Conservation (phyloP, 2,329 filamentous ascomycete genomes). For the Cordyceps cicadae region DNA sequence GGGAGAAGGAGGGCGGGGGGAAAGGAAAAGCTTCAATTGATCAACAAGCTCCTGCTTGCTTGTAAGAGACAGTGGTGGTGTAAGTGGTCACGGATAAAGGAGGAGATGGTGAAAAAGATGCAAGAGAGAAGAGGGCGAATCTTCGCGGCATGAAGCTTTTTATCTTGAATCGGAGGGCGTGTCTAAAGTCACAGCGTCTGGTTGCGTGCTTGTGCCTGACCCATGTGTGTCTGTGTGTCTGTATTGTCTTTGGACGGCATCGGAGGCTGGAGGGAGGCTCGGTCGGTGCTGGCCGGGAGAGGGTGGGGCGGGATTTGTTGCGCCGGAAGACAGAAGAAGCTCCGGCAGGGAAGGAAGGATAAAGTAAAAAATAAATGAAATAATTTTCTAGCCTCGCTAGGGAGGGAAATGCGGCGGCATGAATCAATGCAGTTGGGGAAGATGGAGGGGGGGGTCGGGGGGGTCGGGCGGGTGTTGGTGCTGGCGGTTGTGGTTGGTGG, state of each 20-base stretch:
- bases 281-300: neutral
- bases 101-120: neutral
- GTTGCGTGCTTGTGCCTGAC: too few species aligned
- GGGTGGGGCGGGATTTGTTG: neutral
- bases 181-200: neutral
- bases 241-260: neutral
- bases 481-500: too few species aligned
- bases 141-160: neutral
- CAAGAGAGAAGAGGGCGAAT: neutral
- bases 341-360: neutral
- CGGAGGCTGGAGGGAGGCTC: too few species aligned
- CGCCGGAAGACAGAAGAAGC: constrained; percentile 5
- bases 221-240: too few species aligned
- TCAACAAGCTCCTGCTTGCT: neutral
- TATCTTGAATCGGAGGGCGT: neutral
- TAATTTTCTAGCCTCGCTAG: neutral
- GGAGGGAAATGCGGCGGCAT: neutral
- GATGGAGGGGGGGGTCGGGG: too few species aligned
- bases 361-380: neutral
- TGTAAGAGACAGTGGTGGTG: neutral
- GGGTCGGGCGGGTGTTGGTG: too few species aligned
- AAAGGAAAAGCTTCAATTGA: neutral
- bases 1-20: neutral
- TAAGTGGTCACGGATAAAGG: neutral
- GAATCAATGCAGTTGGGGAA: too few species aligned